phyloP scores from a whole-genome alignment of 257 asterid species.

The Vinca minor region DNA sequence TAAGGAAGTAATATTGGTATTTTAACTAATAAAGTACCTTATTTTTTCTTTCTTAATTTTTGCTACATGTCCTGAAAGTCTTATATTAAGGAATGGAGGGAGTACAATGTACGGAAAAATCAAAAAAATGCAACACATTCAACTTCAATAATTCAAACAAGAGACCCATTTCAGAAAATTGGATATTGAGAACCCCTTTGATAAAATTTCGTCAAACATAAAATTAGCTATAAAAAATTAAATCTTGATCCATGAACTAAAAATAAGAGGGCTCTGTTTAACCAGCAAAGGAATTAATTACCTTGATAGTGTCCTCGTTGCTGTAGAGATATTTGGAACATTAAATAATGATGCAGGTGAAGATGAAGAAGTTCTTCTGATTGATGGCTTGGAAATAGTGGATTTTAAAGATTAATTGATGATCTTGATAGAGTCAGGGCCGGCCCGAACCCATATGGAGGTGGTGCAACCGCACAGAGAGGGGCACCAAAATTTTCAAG shows the following conservation, averaged over 20 bases:
- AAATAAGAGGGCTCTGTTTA: slow-evolving; percentile 14
- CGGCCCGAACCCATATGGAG: too few relatives aligned
- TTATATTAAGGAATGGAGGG: too few relatives aligned
- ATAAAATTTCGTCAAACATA: not conserved
- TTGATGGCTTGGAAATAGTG: slow-evolving; percentile 38
- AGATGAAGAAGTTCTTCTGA: slow-evolving; percentile 17
- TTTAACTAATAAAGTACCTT: too few relatives aligned
- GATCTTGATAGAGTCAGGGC: slow-evolving; percentile 68
- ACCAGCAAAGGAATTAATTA: not conserved
- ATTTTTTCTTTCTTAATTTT: too few relatives aligned
- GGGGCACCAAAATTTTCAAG: too few relatives aligned
- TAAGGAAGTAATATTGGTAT: too few relatives aligned
- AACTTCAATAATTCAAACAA: not conserved
- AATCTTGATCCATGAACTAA: not conserved
- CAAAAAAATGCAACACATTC: not conserved
- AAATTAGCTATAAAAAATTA: not conserved
- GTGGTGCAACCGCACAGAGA: too few relatives aligned
- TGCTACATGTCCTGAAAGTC: too few relatives aligned
- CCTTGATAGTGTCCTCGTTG: slow-evolving; percentile 27
- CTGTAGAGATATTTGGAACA: slow-evolving; percentile 4
- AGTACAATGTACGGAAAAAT: too few relatives aligned
- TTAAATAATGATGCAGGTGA: slow-evolving; percentile 13
- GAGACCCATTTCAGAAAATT: not conserved
- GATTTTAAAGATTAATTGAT: slow-evolving; percentile 55
- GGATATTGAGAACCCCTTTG: not conserved